Conservation (phyloP, 371 early-diverging fungal genomes). For the Funneliformis caledonium region DNA sequence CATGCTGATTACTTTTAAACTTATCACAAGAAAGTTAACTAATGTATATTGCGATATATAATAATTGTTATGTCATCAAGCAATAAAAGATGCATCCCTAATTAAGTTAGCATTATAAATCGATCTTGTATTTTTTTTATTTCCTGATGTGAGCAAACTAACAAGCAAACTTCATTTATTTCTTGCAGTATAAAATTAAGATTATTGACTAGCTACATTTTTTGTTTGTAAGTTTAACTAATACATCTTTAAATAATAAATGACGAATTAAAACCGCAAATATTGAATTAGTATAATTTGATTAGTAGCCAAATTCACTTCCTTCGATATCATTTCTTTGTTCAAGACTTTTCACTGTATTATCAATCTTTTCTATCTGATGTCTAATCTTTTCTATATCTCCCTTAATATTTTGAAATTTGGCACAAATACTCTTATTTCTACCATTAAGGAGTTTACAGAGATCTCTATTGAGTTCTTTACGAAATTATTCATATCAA, state of each 20-base stretch:
- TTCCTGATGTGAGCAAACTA: neutral
- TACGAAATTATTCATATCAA: conserved; percentile 26
- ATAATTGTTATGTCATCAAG: no score
- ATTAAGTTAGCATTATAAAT: neutral
- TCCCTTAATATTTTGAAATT: conserved; percentile 36
- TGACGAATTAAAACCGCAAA: conserved; percentile 11
- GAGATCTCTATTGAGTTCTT: neutral
- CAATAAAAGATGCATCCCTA: neutral
- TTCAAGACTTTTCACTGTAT: conserved; percentile 23
- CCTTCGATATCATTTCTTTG: conserved; percentile 26
- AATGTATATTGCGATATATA: no score
- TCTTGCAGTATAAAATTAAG: conserved; percentile 30
- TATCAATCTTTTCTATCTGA: conserved; percentile 26
- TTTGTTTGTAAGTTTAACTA: neutral
- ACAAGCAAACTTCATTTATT: no score
- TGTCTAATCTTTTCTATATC: conserved; percentile 36
- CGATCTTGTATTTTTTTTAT: conserved; percentile 13
- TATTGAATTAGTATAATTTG: conserved; percentile 30
- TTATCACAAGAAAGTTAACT: no score
- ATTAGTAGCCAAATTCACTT: conserved; percentile 22
- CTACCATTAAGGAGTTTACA: conserved; percentile 24
- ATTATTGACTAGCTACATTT: conserved; percentile 32
- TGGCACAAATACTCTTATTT: conserved; percentile 19
- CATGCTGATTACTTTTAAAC: no score
- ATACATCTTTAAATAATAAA: conserved; percentile 5